Conservation (phyloP, 495 filamentous ascomycete species). For the Hypoxylon rickii region DNA sequence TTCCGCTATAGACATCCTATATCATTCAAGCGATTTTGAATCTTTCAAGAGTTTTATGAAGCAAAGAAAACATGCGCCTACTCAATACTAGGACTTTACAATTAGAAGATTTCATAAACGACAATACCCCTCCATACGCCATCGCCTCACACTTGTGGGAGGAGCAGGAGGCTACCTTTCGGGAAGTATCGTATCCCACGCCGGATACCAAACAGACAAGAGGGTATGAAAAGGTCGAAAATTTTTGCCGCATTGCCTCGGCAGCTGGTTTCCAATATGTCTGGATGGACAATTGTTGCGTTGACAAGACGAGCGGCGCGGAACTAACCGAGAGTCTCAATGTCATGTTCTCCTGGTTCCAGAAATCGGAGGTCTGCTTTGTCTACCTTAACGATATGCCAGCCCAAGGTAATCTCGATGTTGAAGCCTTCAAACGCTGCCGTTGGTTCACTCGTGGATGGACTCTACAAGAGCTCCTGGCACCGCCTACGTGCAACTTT, state of each 20-base stretch:
- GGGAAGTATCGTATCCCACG: slow-evolving; percentile 32
- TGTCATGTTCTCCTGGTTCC: slow-evolving; percentile 51
- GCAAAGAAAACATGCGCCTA: too few relatives aligned
- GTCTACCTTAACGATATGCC: slow-evolving; percentile 46
- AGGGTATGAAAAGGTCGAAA: neutral
- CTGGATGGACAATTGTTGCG: slow-evolving; percentile 51
- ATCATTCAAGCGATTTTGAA: too few relatives aligned
- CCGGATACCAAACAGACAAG: slow-evolving; percentile 1
- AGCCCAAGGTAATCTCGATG: neutral
- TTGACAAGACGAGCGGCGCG: slow-evolving; percentile 50
- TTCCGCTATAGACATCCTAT: too few relatives aligned
- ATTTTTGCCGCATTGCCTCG: neutral
- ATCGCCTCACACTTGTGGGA: slow-evolving; percentile 46
- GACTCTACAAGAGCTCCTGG: slow-evolving; percentile 47
- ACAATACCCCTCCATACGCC: slow-evolving; percentile 36
- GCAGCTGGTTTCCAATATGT: slow-evolving; percentile 12
- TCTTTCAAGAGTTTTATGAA: too few relatives aligned
- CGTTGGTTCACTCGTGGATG: slow-evolving; percentile 47
- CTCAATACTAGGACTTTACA: slow-evolving; percentile 8
- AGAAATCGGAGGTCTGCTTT: slow-evolving; percentile 43
- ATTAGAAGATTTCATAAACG: slow-evolving; percentile 32
- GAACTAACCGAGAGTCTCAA: too few relatives aligned
- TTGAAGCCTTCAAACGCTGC: slow-evolving; percentile 6
- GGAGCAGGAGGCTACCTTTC: slow-evolving; percentile 38
- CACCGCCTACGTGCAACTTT: slow-evolving; percentile 39